These are phyloP conservation scores for Fagus sylvatica DNA, from an alignment of 306 rosid genomes.

Conservation along the genomic window DNA sequence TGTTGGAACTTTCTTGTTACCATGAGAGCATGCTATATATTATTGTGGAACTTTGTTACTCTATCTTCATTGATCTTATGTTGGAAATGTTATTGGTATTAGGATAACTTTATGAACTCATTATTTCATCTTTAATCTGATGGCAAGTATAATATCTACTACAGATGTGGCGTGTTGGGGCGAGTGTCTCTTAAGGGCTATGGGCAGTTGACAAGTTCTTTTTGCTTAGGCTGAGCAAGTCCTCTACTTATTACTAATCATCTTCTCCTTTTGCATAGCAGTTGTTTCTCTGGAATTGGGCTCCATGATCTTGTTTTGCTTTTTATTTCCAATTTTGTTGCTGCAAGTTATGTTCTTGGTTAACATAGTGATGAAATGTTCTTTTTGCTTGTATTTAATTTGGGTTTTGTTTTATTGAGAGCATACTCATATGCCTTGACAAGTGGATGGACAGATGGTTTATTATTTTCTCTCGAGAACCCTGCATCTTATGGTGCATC, in stretches of 20 bases:
- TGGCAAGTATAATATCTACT: conserved; percentile 29
- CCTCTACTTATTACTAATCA: conserved; percentile 27
- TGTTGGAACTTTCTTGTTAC: conserved; percentile 45
- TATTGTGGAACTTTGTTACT: conserved; percentile 33
- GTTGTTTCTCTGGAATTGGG: conserved; percentile 7
- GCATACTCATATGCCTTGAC: conserved; percentile 17
- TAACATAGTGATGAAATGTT: conserved; percentile 27
- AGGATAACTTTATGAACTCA: conserved; percentile 25
- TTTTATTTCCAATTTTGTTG: conserved; percentile 1
- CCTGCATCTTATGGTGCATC: conserved; percentile 21
- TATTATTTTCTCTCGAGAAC: conserved; percentile 9
- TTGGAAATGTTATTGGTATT: conserved; percentile 21
- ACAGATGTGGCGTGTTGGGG: conserved; percentile 58
- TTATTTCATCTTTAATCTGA: conserved; percentile 39
- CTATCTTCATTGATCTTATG: conserved; percentile 28
- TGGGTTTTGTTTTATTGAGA: conserved; percentile 20
- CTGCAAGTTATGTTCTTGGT: conserved; percentile 1
- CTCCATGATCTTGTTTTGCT: background rate
- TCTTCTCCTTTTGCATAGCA: conserved; percentile 7
- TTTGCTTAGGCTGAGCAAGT: conserved; percentile 33
- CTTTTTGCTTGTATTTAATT: conserved; percentile 16
- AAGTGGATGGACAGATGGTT: conserved; percentile 19
- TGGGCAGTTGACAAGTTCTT: conserved; percentile 53
- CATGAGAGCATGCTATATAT: conserved; percentile 30
- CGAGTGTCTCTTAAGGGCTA: conserved; percentile 42